Evolutionary conservation across 83 land plant species (phyloP), one percentile per base, ranked within the genome.

Genomic region (Thuja plicata): DNA sequence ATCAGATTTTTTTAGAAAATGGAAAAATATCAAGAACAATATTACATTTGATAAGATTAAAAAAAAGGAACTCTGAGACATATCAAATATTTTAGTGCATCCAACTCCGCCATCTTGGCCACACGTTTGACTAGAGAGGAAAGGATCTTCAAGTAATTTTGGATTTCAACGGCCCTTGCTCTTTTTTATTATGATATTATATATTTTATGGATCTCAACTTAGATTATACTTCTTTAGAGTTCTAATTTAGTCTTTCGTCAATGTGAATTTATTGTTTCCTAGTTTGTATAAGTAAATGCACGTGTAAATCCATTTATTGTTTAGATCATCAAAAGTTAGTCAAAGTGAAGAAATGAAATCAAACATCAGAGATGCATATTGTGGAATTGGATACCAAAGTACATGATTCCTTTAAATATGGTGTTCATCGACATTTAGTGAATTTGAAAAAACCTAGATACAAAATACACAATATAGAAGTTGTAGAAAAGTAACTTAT

Each of bases 241-340:
- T 93, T 86, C 88, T 92, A 88, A 97, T 89, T 71, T 97, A 97
- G 41, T 92, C 40, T 38, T 38, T 38, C 40, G 2, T 38, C 2
- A 38, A 38, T 38, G 40, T 38, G 40, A 38, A 38, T 89, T 97
- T 97, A 88, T 95, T 94, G 91, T 86, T 79, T 30, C 98, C 98
- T 38, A 97, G 94, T 80, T 92, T 82, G 89, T 95, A 92, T 55
- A 97, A 94, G 90, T 94, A 95, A 81, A 94, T 95, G 98, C 99
- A 97, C 34, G 96, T 94, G 91, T 93, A 97, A 27, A 97, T 97
- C 45, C 98, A 97, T 62, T 98, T 96, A 86, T 94, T 94, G 90
- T 97, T 98, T 92, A 96, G 86, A 38, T 38, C 40, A 38, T 38
- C 40, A 38, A 38, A 38, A 38, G 40, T 38, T 38, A 38, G 40